Evolutionary conservation across 2,329 filamentous ascomycete genomes (phyloP), one percentile per base, ranked within the genome.

Genomic region (Sordariomycetes sp.): DNA sequence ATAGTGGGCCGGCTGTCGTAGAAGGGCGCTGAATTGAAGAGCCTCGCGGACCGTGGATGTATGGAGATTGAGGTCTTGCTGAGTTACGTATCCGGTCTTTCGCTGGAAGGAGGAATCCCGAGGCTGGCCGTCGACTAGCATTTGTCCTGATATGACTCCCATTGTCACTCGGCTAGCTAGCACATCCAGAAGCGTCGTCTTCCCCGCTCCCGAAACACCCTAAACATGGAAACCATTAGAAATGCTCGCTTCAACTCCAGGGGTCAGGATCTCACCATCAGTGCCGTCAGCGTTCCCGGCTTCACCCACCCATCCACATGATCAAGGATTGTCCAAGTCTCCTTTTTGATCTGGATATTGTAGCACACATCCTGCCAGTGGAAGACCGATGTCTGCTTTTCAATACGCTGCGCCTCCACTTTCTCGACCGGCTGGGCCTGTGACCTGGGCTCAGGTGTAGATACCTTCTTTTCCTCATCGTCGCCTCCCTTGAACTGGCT

Each of bases 261-360:
- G 28, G 28, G n/a, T 13, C 3, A 2, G 5, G 20, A 34, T 51
- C 54, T 50, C 50, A 56, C 54, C 85, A 88, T 89, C 0, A 88
- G 75, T 13, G 84, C 86, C 7, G 85, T 89, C 15, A 87, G 70
- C 17, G 85, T 88, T 55, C 86, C 86, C 1, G 86, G 86, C 67
- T 88, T 86, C 55, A 89, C 84, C 84, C 84, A 89, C 12, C 86
- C 86, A 63, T 87, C 82, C 2, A 89, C 84, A 55, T 86, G 73
- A 60, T 89, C 81, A 24, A 89, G 72, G 64, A 91, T 84, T 10
- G 84, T 78, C 36, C 86, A 76, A 1, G 74, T 70, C 61, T 87
- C 79, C 63, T 86, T 86, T 56, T 70, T 70, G 67, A 89, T 86
- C 64, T 82, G 81, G 66, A 90, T 86, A 59, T 89, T 85, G 64